Percentiles rank a stretch among this genome's conserved stretches.
Evolutionary conservation across 495 filamentous ascomycete species (phyloP).

Genomic region (Penicillium crystallinum): DNA sequence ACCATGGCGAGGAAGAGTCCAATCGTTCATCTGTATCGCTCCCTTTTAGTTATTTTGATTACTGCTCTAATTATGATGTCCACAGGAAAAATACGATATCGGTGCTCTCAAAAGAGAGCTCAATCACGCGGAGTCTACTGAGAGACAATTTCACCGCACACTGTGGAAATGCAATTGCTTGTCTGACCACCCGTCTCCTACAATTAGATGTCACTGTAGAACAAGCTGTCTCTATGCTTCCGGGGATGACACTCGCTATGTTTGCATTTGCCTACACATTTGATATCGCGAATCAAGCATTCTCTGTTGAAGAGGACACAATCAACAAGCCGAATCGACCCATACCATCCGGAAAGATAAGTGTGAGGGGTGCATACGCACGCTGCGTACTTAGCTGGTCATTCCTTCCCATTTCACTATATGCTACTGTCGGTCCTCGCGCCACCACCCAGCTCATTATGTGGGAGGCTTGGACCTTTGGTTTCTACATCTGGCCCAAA

Average conservation of each 20-base stretch:
- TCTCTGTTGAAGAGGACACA: slow-evolving; percentile 14
- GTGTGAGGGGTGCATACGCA: slow-evolving; percentile 1
- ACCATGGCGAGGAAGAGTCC: too few species aligned
- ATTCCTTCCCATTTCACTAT: not conserved
- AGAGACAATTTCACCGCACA: too few species aligned
- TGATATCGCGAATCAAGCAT: slow-evolving; percentile 19
- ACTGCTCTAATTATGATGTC: too few species aligned
- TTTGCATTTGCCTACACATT: slow-evolving; percentile 1
- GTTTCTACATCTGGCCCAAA: slow-evolving; percentile 8
- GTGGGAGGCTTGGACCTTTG: slow-evolving; percentile 8
- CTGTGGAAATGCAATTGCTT: not conserved
- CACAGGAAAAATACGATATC: too few species aligned
- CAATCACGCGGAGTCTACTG: too few species aligned
- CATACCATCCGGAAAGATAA: slow-evolving; percentile 13
- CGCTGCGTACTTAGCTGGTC: slow-evolving; percentile 12
- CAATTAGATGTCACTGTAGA: not conserved
- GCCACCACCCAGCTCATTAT: slow-evolving; percentile 7
- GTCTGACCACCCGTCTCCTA: not conserved
- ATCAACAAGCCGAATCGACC: slow-evolving; percentile 21
- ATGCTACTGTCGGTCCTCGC: not conserved
- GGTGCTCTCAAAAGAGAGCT: too few species aligned
- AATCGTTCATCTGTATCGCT: too few species aligned
- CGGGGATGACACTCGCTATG: not conserved
- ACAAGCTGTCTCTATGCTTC: not conserved
- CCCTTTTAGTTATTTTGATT: too few species aligned